Base-by-base conservation (phyloP, 2,329 filamentous ascomycete species). In the Apiospora arundinis region DNA sequence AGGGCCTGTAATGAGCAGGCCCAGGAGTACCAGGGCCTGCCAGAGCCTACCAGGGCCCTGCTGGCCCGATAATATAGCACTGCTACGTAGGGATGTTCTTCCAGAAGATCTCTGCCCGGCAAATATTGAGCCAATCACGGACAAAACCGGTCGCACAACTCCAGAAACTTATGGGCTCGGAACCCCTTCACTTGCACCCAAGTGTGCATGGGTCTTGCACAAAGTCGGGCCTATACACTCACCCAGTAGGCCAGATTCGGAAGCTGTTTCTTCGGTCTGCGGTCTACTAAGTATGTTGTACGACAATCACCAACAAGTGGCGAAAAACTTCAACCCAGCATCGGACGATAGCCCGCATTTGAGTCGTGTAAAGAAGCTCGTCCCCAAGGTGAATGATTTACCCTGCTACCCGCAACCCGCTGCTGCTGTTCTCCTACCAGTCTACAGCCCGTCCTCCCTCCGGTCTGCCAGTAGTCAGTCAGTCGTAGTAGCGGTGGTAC, bases 91-190 rank as follows among this genome's bases (percentile, higher is more conserved):
- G 56, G 56, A 63, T 63, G 21, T 40, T 67, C 23, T 69, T 69
- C 67, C 48, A 49, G 67, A 69, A 69, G 67, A 69, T 69, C 67
- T 69, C 46, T 69, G 16, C 1, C 45, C 67, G 67, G 67, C 67
- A 69, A 49, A 69, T 69, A 25, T 49, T 52, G 28, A 46, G 46
- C 67, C 67, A 69, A 69, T 69, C 67, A 69, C 46, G 45, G 67
- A 42, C 67, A 69, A 69, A 32, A 56, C 67, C 67, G 67, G 67
- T 42, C 45, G 21, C 40, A 44, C 42, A 67, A 28, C 40, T 67
- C 42, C 65, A 45, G 65, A 63, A 63, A 63, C 28, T 63, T 63
- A 23, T 63, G 56, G 56, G 56, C 32, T 63, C 40, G 42, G 23
- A n/a, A 21, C n/a, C 11, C 63, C 37, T 66, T 44, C 63, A 42